Base-by-base conservation (phyloP, 2,329 filamentous ascomycete genomes). In the Teratosphaeria epicoccoides region DNA sequence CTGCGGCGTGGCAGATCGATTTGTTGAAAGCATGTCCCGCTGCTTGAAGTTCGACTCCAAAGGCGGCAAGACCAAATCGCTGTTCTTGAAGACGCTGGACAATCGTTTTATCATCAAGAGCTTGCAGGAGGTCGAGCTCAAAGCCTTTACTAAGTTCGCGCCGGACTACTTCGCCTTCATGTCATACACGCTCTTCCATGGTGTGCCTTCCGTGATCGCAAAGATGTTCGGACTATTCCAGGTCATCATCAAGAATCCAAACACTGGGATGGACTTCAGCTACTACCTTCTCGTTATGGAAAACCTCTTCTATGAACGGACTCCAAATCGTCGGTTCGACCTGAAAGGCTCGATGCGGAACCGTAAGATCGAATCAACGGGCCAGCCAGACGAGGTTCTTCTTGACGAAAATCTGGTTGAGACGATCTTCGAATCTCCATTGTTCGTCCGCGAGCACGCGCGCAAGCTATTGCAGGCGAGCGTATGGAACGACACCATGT, bases 171-270 rank as follows among this genome's bases (percentile, higher is more conserved):
- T 98, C 68, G 85, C 84, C 61, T 95, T 98, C 66, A 97, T 97
- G 84, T 88, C 89, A 11, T 88, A 97, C 66, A 90, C 89, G 6
- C 77, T 98, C 14, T 98, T 98, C 73, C 90, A 95, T 63, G 90
- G 70, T 60, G 76, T 98, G 2, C 93, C 93, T 0, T 95, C 88
- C 1, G 93, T 95, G 43, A 98, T 98, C 63, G 93, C 93, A 25
- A 98, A 98, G 73, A 98, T 98, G 93, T 81, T 98, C 50, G 93
- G 93, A 0, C 94, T 98, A 68, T 98, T 95, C 72, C 91, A 97
- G 62, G 86, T 98, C 47, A 86, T 91, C 58, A 95, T 98, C 72
- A 96, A 95, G 72, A 97, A 97, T 61, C 88, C 93, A 0, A 77
- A 81, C 17, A 96, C 90, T 0, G 90, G 89, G 47, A 87, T 87